These are phyloP conservation scores for Sungouiella thailandica DNA, from an alignment of 805 yeast genomes.

Conservation along the genomic window DNA sequence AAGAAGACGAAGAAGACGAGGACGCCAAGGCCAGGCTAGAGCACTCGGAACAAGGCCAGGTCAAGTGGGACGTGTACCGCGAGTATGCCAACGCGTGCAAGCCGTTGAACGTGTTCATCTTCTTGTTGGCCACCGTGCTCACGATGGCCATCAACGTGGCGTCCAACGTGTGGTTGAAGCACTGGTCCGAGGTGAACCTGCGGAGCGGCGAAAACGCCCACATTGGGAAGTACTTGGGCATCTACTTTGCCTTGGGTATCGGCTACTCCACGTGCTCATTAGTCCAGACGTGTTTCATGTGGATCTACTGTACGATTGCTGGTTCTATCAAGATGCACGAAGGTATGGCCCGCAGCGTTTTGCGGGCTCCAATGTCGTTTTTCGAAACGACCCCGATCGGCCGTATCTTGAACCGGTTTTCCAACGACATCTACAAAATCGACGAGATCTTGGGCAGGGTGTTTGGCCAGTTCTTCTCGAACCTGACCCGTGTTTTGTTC, in stretches of 20 bases:
- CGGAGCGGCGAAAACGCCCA: constrained; percentile 64
- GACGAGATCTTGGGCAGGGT: constrained; percentile 76
- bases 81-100: constrained; percentile 89
- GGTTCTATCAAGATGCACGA: constrained; percentile 77
- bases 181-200: constrained; percentile 93
- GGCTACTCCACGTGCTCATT: constrained; percentile 57
- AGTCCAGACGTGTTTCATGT: constrained; percentile 61
- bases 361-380: constrained; percentile 91
- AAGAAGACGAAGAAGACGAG: constrained; percentile 32
- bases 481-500: constrained; percentile 59
- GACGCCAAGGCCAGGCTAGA: constrained; percentile 53
- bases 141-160: constrained; percentile 59
- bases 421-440: constrained; percentile 84
- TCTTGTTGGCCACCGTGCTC: constrained; percentile 49
- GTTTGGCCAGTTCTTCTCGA: constrained; percentile 62
- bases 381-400: constrained; percentile 97
- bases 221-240: constrained; percentile 63
- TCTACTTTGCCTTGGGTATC: constrained; percentile 73
- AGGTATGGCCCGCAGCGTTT: constrained; percentile 62
- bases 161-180: constrained; percentile 89
- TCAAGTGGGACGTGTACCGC: constrained; percentile 77
- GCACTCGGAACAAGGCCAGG: constrained; percentile 89
- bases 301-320: constrained; percentile 77
- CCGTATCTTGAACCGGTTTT: constrained; percentile 82
- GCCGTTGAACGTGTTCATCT: constrained; percentile 54